Conservation (phyloP, 495 filamentous ascomycete genomes). For the Hypoxylon lenormandii region DNA sequence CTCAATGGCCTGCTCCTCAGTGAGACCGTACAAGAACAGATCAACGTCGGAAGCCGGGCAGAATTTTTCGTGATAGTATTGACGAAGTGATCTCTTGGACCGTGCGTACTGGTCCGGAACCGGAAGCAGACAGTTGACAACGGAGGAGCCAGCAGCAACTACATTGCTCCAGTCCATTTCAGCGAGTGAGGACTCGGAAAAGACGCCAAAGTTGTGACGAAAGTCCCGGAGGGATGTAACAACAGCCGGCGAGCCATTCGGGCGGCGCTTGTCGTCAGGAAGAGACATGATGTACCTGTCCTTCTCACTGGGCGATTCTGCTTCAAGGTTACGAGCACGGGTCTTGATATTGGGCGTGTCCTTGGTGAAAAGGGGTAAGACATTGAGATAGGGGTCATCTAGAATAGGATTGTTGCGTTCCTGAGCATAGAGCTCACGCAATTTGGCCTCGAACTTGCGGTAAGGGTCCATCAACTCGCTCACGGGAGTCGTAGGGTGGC, state of each 20-base stretch:
- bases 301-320: slow-evolving; percentile 69
- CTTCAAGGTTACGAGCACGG: slow-evolving; percentile 70
- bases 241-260: slow-evolving; percentile 71
- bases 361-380: slow-evolving; percentile 75
- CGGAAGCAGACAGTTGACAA: slow-evolving; percentile 77
- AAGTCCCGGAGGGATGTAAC: slow-evolving; percentile 75
- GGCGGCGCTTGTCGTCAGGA: slow-evolving; percentile 67
- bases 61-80: slow-evolving; percentile 82
- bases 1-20: slow-evolving; percentile 76
- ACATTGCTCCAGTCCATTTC: slow-evolving; percentile 83
- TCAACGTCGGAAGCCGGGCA: slow-evolving; percentile 87
- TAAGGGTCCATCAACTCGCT: slow-evolving; percentile 73
- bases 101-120: slow-evolving; percentile 72
- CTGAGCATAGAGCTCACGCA: slow-evolving; percentile 79
- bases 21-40: slow-evolving; percentile 82
- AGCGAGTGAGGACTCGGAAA: slow-evolving; percentile 72
- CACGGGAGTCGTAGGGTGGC: slow-evolving; percentile 67
- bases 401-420: slow-evolving; percentile 69
- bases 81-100: slow-evolving; percentile 73
- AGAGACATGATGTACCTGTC: slow-evolving; percentile 79
- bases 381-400: slow-evolving; percentile 71
- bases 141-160: slow-evolving; percentile 79
- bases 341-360: slow-evolving; percentile 67
- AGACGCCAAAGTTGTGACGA: slow-evolving; percentile 78
- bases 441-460: slow-evolving; percentile 72